Base-by-base conservation (phyloP, 2,329 filamentous ascomycete species). In the Botrytis pseudocinerea region DNA sequence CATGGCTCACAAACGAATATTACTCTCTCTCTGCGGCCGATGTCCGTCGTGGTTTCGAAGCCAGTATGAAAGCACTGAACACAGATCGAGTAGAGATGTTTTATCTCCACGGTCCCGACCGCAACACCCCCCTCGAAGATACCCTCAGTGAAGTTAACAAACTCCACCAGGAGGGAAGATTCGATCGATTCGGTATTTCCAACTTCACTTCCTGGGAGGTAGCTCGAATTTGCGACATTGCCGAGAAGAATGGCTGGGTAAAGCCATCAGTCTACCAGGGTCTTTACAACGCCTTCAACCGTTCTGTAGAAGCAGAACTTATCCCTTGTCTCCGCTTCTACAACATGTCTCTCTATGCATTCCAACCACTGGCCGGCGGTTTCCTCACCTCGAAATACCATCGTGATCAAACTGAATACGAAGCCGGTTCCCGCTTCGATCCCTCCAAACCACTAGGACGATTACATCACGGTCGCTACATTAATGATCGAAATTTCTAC, bases 281-380 rank as follows among this genome's bases (percentile, higher is more conserved):
- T 14, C 72, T 79, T 14, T 82, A 82, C 72, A 80, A 81, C 59
- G 75, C 76, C 18, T 54, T 80, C 1, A 76, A 77, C 44, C 77
- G 78, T 0, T 85, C 88, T 0, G 91, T 90, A 80, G 91, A 92
- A 78, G 87, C 83, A 1, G 89, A 91, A 76, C 81, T 91, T 14
- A 84, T 91, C 61, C 86, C 86, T 6, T 87, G 85, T 73, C 88
- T 88, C 76, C 84, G 85, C 28, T 84, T 88, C 51, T 91, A 90
- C 77, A 87, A 87, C 1, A 84, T 91, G 54, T 85, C 89, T 63
- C 84, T 91, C 61, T 89, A 91, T 32, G 82, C 88, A 60, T 90
- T 89, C 82, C 90, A 91, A 76, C 89, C 89, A 0, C 87, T 87
- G 0, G 85, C 84, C 0, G 85, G 84, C 12, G 85, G 85, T 1